These are phyloP conservation scores for Exophiala aquamarina DNA, from an alignment of 2,329 filamentous ascomycete species.

Conservation along the genomic window DNA sequence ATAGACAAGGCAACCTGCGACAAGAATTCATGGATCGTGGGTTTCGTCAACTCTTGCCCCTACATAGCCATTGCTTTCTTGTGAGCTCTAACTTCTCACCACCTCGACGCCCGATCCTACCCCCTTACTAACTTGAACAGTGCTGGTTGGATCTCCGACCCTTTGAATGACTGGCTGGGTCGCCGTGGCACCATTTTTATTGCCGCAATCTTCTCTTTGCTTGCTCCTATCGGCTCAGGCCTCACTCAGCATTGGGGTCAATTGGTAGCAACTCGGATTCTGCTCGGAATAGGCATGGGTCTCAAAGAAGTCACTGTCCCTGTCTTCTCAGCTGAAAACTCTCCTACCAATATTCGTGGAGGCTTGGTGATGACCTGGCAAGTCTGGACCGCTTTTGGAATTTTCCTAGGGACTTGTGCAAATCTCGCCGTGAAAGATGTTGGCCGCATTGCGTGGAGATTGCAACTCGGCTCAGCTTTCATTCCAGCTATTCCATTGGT, in stretches of 20 bases:
- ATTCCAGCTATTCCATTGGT: slow-evolving; percentile 48
- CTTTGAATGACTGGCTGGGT: slow-evolving; percentile 58
- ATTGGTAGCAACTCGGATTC: slow-evolving; percentile 56
- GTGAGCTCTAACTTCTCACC: slow-evolving; percentile 33
- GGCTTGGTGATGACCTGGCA: slow-evolving; percentile 58
- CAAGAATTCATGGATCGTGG: slow-evolving; percentile 60
- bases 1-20: slow-evolving; percentile 34
- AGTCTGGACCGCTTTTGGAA: slow-evolving; percentile 50
- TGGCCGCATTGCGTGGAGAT: slow-evolving; percentile 43
- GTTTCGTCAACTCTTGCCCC: slow-evolving; percentile 62
- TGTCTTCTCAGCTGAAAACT: slow-evolving; percentile 55
- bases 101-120: slow-evolving; percentile 1
- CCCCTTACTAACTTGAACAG: slow-evolving; percentile 31
- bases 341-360: slow-evolving; percentile 54
- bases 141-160: slow-evolving; percentile 68
- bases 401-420: slow-evolving; percentile 42
- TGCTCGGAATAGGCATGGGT: slow-evolving; percentile 44
- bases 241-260: slow-evolving; percentile 60
- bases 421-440: slow-evolving; percentile 43
- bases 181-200: slow-evolving; percentile 66
- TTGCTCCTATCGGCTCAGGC: slow-evolving; percentile 68
- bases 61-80: slow-evolving; percentile 54
- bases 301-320: slow-evolving; percentile 48
- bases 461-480: slow-evolving; percentile 49
- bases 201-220: slow-evolving; percentile 62